Evolutionary conservation across 2,329 filamentous ascomycete species (phyloP).

Genomic region (Microdochium nivale): DNA sequence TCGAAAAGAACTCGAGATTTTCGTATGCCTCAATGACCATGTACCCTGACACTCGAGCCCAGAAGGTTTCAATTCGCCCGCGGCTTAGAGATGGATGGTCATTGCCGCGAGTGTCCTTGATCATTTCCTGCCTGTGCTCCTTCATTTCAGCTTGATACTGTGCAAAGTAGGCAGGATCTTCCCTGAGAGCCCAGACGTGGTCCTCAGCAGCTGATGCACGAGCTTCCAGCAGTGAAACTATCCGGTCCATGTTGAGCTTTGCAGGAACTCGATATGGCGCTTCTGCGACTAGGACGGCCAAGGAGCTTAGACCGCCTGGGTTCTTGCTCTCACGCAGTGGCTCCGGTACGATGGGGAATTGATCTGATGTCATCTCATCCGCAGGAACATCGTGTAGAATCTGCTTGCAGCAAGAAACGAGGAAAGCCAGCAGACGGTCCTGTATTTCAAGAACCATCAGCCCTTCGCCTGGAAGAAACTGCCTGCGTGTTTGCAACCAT

Average conservation of each 20-base stretch:
- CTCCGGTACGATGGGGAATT: conserved; percentile 26
- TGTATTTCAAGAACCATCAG: conserved; percentile 43
- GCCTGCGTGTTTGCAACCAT: conserved; percentile 22
- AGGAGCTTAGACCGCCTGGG: conserved; percentile 22
- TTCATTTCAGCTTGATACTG: conserved; percentile 29
- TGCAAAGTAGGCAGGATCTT: conserved; percentile 50
- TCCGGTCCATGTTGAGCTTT: conserved; percentile 31
- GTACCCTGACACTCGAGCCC: conserved; percentile 27
- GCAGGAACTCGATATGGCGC: conserved; percentile 43
- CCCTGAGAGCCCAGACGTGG: conserved; percentile 44
- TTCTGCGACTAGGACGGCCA: conserved; percentile 34
- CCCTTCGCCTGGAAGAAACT: conserved; percentile 35
- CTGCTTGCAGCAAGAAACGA: conserved; percentile 34
- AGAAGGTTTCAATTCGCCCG: conserved; percentile 17
- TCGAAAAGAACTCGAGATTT: conserved; percentile 26
- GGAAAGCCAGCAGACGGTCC: conserved; percentile 34
- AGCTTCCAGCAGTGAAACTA: conserved; percentile 34
- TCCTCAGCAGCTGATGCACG: conserved; percentile 35
- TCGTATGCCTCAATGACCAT: conserved; percentile 23
- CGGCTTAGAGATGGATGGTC: conserved; percentile 14
- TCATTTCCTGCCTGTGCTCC: conserved; percentile 36
- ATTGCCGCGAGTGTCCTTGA: conserved; percentile 28
- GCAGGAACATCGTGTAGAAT: conserved; percentile 42
- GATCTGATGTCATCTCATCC: conserved; percentile 15
- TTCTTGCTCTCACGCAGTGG: conserved; percentile 22